These are phyloP conservation scores for Nakazawaea holstii DNA, from an alignment of 805 yeast genomes.

Conservation along the genomic window DNA sequence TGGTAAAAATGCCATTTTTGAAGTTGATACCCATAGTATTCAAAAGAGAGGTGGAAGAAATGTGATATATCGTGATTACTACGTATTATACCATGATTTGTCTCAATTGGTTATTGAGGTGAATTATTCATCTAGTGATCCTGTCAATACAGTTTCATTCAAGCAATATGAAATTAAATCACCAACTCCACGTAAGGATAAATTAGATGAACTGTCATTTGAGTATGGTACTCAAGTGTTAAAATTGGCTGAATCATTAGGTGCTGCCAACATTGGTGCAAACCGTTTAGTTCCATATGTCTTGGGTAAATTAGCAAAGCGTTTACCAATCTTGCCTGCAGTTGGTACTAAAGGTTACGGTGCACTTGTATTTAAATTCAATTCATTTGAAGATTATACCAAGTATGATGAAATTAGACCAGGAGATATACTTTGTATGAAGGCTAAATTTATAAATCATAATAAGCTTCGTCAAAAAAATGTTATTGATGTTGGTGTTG, in stretches of 20 bases:
- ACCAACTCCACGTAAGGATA: slow-evolving; percentile 40
- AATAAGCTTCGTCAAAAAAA: slow-evolving; percentile 53
- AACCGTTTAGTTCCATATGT: slow-evolving; percentile 8
- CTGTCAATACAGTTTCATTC: slow-evolving; percentile 41
- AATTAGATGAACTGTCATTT: slow-evolving; percentile 43
- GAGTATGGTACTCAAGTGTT: slow-evolving; percentile 48
- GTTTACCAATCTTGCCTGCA: slow-evolving; percentile 36
- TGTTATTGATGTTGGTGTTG: slow-evolving; percentile 48
- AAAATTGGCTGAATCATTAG: slow-evolving; percentile 34
- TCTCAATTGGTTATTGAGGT: slow-evolving; percentile 60
- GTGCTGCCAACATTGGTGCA: slow-evolving; percentile 21
- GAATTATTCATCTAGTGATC: slow-evolving; percentile 48
- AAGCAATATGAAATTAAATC: slow-evolving; percentile 27
- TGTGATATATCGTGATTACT: slow-evolving; percentile 55
- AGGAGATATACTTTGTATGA: slow-evolving; percentile 79
- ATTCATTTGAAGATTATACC: slow-evolving; percentile 42
- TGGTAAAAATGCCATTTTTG: slow-evolving; percentile 51
- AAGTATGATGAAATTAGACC: slow-evolving; percentile 62
- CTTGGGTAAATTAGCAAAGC: slow-evolving; percentile 8
- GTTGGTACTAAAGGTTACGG: slow-evolving; percentile 73
- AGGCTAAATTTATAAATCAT: slow-evolving; percentile 69
- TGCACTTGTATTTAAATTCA: slow-evolving; percentile 46
- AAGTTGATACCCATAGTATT: slow-evolving; percentile 55
- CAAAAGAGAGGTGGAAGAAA: slow-evolving; percentile 51
- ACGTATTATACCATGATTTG: slow-evolving; percentile 67